phyloP scores from a whole-genome alignment of 371 early-diverging fungal genomes.

The Nosema muscidifuracis region DNA sequence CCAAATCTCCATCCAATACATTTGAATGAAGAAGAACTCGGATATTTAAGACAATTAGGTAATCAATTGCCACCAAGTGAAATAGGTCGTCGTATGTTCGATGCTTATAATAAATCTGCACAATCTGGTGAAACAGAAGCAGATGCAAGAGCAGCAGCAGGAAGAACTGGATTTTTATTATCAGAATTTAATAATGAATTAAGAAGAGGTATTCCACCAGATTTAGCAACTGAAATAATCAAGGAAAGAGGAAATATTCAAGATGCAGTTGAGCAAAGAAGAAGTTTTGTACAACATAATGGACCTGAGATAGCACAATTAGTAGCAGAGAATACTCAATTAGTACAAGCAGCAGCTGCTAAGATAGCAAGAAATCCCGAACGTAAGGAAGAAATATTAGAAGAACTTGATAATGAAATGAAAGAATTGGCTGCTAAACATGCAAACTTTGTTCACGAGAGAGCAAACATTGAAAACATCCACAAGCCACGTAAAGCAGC shows the following conservation, averaged over 20 bases:
- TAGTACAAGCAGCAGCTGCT: constrained; percentile 1
- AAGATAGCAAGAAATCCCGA: constrained; percentile 9
- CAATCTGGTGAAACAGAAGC: neutral
- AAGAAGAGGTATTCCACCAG: constrained; percentile 8
- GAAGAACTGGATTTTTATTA: constrained; percentile 6
- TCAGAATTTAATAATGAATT: constrained; percentile 17
- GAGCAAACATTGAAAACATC: neutral
- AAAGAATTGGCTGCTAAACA: neutral
- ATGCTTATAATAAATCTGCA: constrained; percentile 11
- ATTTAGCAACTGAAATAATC: constrained; percentile 1
- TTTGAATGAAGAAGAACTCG: constrained; percentile 16
- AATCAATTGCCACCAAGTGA: constrained; percentile 7
- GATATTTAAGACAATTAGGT: neutral
- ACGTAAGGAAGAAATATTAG: neutral
- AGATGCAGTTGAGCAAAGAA: constrained; percentile 18
- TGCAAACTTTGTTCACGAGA: neutral
- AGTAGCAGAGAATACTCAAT: constrained; percentile 11
- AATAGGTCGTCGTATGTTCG: neutral
- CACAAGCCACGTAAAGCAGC: neutral
- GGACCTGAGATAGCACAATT: constrained; percentile 18
- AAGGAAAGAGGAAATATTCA: constrained; percentile 6
- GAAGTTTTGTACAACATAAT: constrained; percentile 13
- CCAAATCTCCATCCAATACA: constrained; percentile 1
- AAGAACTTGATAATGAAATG: neutral
- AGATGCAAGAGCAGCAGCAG: constrained; percentile 19